Conservation (phyloP, 208 protist genomes). For the Wallacemonas sp. region DNA sequence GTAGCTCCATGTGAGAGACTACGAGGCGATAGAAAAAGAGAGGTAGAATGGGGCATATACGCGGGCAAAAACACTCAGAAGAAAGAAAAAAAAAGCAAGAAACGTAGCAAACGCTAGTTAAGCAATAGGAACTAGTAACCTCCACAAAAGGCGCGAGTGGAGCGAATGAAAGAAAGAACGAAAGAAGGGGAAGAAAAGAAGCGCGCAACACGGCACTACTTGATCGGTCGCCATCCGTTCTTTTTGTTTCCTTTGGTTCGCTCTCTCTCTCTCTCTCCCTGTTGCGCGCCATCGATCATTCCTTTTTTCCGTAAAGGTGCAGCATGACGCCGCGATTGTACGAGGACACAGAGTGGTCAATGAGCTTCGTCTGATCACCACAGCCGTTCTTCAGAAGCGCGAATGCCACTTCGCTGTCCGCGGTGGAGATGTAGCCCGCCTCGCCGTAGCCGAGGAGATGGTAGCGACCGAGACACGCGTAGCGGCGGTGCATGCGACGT, state of each 20-base stretch:
- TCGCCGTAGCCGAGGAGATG: constrained; percentile 63
- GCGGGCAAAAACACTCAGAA: constrained; percentile 1
- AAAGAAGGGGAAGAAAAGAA: constrained; percentile 5
- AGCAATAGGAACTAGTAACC: no score
- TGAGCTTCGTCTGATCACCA: constrained; percentile 22
- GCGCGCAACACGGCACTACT: no score
- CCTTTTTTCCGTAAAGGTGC: constrained; percentile 45
- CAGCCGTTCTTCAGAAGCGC: constrained; percentile 59
- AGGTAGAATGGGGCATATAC: no score
- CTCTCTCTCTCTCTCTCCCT: no score
- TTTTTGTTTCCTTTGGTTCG: no score
- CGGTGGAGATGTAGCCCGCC: constrained; percentile 57
- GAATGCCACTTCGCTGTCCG: constrained; percentile 66
- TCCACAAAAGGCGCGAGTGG: no score
- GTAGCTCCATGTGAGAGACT: no score
- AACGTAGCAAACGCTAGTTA: constrained; percentile 6
- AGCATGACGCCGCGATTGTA: constrained; percentile 73
- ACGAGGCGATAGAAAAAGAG: constrained; percentile 12
- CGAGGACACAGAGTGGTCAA: constrained; percentile 62
- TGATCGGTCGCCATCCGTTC: no score
- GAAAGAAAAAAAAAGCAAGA: constrained; percentile 17
- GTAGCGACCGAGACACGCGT: constrained; percentile 72
- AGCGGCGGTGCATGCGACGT: constrained; percentile 52
- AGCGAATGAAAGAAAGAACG: no score
- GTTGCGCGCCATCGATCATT: no score